A percentile compares a stretch with the other conserved stretches of the same genome.
Conservation (phyloP, 2,329 filamentous ascomycete species). For the Claviceps lovelessii region DNA sequence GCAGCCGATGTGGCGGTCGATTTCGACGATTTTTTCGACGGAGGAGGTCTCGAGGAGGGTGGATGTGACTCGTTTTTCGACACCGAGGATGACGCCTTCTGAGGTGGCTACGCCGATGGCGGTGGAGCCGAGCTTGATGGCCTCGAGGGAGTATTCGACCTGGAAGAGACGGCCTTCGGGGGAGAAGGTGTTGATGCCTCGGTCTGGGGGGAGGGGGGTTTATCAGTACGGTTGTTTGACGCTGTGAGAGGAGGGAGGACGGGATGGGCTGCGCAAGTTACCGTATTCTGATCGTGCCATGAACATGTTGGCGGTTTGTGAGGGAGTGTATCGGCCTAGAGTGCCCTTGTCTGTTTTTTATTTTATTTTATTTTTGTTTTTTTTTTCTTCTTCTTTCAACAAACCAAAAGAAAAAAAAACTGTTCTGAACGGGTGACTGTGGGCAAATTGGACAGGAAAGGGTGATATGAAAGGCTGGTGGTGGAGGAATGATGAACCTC, state of each 20-base stretch:
- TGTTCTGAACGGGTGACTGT: too few relatives aligned
- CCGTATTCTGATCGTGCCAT: slow-evolving; percentile 99
- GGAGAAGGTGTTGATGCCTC: slow-evolving; percentile 99
- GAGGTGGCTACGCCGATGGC: slow-evolving; percentile 95
- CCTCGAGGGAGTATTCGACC: slow-evolving; percentile 99
- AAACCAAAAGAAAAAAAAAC: too few relatives aligned
- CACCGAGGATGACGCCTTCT: slow-evolving; percentile 87
- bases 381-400: too few relatives aligned
- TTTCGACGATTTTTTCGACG: slow-evolving; percentile 99
- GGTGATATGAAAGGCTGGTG: not conserved
- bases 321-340: not conserved
- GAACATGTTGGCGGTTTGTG: slow-evolving; percentile 65
- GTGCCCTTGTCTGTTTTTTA: not conserved
- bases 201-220: slow-evolving; percentile 42
- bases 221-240: not conserved
- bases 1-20: slow-evolving; percentile 96
- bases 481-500: not conserved
- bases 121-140: slow-evolving; percentile 97
- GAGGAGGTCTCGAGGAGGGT: slow-evolving; percentile 94
- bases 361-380: not conserved
- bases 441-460: not conserved
- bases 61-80: slow-evolving; percentile 97
- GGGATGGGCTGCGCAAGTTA: slow-evolving; percentile 22
- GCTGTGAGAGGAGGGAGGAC: not conserved
- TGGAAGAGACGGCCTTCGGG: slow-evolving; percentile 99